Base-by-base conservation (phyloP, 495 filamentous ascomycete genomes). In the Terfezia boudieri region DNA sequence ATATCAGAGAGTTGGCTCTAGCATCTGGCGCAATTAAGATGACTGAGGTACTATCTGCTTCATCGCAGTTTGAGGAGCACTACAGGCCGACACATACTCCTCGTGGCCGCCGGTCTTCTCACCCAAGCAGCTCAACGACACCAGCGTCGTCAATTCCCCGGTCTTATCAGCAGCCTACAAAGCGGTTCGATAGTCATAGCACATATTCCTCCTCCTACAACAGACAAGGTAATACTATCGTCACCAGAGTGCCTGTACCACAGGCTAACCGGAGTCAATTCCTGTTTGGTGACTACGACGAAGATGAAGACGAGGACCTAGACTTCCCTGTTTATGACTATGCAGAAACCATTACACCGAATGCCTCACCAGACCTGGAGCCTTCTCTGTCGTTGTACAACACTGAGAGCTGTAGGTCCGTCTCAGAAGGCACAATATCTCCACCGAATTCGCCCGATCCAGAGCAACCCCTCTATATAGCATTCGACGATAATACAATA, bases 401-500 rank as follows among this genome's bases (percentile, higher is more conserved):
- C 9, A 2, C n/a, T 17, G 16, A 51, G 6, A 37, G 35, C 26
- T 37, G 2, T 16, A n/a, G 4, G 12, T 10, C 12, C 12, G 8
- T 7, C 9, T 52, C 17, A 26, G 16, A 10, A 41, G 14, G 16
- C 46, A 50, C 17, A 20, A 22, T 46, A 4, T 46, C 14, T 6
- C 14, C 16, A 46, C 17, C 10, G 12, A 49, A 16, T 12, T 51
- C 49, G 22, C 49, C 55, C 6, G 37, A 59, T 12, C 49, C 53
- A 0, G 58, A 58, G 2, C 57, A 65, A 22, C 59, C 64, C 9
- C 59, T 66, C 22, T 61, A 66, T 9, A 61, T 70, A 8, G 81
- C 84, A 14, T 82, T 84, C 49, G 90, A 98, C 63, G 90, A 96
- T 66, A 83, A 77, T 14, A 80, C 82, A 23, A 71, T 94, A 26